Percentiles rank a stretch among this genome's conserved stretches.
phyloP scores from a whole-genome alignment of 2,329 filamentous ascomycete species.

The Colletotrichum scovillei region DNA sequence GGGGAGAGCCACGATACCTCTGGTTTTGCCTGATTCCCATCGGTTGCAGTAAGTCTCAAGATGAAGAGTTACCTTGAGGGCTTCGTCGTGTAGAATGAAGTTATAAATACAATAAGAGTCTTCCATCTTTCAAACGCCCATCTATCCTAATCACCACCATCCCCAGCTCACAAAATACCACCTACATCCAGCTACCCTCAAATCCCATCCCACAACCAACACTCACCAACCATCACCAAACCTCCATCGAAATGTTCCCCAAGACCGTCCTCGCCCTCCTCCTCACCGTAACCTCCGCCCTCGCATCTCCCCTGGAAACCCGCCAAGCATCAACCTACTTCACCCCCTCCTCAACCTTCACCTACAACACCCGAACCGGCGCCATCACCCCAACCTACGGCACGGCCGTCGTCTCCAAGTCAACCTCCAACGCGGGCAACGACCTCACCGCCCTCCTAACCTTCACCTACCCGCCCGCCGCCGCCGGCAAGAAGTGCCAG shows the following conservation, averaged over 20 bases:
- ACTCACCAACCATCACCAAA: not conserved
- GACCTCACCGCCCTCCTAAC: slow-evolving; percentile 44
- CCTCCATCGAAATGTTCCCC: slow-evolving; percentile 38
- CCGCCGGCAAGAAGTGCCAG: slow-evolving; percentile 40
- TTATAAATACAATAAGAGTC: not conserved
- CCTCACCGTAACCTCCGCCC: slow-evolving; percentile 36
- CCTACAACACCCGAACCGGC: slow-evolving; percentile 40
- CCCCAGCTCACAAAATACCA: not conserved
- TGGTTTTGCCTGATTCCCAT: not conserved
- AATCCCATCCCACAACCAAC: not conserved
- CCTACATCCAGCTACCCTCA: not conserved
- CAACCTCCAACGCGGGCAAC: slow-evolving; percentile 38
- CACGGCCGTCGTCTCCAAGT: slow-evolving; percentile 38
- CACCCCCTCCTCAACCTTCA: slow-evolving; percentile 38
- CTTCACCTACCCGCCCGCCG: slow-evolving; percentile 41
- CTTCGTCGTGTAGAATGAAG: not conserved
- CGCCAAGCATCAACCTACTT: slow-evolving; percentile 36
- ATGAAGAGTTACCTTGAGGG: too few species aligned
- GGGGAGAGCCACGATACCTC: not conserved
- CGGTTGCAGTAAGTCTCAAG: not conserved
- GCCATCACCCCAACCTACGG: slow-evolving; percentile 36
- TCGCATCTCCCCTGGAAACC: slow-evolving; percentile 38
- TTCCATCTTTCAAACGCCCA: too few species aligned
- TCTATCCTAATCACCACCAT: not conserved
- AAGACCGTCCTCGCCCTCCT: slow-evolving; percentile 38